A percentile compares a stretch with the other conserved stretches of the same genome.
These are phyloP conservation scores for Diaporthe vaccinii DNA, from an alignment of 2,329 filamentous ascomycete genomes.

Conservation along the genomic window DNA sequence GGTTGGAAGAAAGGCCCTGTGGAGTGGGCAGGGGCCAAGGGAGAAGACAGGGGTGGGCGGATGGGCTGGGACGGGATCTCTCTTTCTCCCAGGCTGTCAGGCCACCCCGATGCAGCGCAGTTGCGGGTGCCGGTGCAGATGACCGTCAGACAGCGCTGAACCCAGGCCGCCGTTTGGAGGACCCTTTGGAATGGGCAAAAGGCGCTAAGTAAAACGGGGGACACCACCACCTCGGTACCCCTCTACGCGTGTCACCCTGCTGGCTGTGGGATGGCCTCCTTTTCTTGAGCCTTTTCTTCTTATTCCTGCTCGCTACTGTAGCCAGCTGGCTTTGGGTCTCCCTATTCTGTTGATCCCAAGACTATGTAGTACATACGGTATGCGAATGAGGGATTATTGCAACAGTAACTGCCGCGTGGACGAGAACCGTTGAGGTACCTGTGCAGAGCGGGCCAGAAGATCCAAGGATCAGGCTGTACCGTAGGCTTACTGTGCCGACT, in stretches of 20 bases:
- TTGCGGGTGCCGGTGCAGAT: neutral
- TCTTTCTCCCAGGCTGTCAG: constrained; percentile 29
- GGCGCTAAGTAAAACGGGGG: constrained; percentile 26
- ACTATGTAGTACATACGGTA: neutral
- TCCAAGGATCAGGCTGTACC: constrained; percentile 25
- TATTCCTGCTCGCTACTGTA: neutral
- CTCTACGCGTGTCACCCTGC: neutral
- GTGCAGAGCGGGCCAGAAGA: neutral
- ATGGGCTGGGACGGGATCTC: constrained; percentile 16
- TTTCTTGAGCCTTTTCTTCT: neutral
- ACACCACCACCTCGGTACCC: neutral
- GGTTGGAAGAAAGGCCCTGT: constrained; percentile 16
- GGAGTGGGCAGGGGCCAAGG: constrained; percentile 13
- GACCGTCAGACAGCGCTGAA: constrained; percentile 12
- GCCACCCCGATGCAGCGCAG: constrained; percentile 18
- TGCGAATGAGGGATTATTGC: constrained; percentile 1
- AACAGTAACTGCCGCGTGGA: neutral
- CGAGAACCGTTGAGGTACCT: neutral
- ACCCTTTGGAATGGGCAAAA: constrained; percentile 26
- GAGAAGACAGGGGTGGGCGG: constrained; percentile 18
- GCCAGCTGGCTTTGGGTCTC: neutral
- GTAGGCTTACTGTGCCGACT: constrained; percentile 20
- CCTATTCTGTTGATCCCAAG: neutral
- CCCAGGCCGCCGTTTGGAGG: neutral
- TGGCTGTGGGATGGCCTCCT: constrained; percentile 2